Base-by-base conservation (phyloP, 768 basidiomycete genomes). In the Roridomyces roridus region DNA sequence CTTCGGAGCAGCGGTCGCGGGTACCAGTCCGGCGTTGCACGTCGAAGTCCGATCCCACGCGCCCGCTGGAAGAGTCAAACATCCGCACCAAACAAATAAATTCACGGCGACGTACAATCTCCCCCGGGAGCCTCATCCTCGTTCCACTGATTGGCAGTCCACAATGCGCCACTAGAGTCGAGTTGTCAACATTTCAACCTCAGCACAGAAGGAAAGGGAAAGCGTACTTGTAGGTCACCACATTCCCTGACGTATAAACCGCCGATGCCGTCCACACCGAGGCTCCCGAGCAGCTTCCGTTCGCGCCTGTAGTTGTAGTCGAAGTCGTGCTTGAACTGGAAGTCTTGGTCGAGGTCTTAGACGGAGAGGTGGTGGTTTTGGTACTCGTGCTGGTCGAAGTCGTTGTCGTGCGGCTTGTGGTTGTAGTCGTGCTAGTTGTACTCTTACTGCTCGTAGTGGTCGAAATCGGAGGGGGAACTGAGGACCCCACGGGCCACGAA, bases 81-180 rank as follows among this genome's bases (percentile, higher is more conserved):
- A n/a, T n/a, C n/a, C n/a, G n/a, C n/a, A n/a, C n/a, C n/a, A n/a
- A n/a, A n/a, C n/a, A n/a, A n/a, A n/a, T n/a, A n/a, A n/a, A n/a
- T n/a, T n/a, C n/a, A n/a, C n/a, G n/a, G n/a, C n/a, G n/a, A n/a
- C n/a, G n/a, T n/a, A n/a, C n/a, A n/a, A n/a, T n/a, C 44, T 29
- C 57, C 57, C 18, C 57, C 57, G 6, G 57, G 57, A 17, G 20
- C 24, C 48, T 60, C 59, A 21, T 60, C 37, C n/a, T 24, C 26
- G 48, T 53, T 61, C 60, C 54, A 61, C 20, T 53, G 49, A 51
- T 44, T 61, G 9, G 55, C 56, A 28, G 60, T 62, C 55, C 56
- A 62, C 40, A 62, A 36, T 23, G 24, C 24, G 15, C 56, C 56
- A 34, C 60, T 62, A 23, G 36, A 23, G 7, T 34, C 25, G 46